These are phyloP conservation scores for Neurospora sublineolata DNA, from an alignment of 495 filamentous ascomycete species.

Conservation along the genomic window DNA sequence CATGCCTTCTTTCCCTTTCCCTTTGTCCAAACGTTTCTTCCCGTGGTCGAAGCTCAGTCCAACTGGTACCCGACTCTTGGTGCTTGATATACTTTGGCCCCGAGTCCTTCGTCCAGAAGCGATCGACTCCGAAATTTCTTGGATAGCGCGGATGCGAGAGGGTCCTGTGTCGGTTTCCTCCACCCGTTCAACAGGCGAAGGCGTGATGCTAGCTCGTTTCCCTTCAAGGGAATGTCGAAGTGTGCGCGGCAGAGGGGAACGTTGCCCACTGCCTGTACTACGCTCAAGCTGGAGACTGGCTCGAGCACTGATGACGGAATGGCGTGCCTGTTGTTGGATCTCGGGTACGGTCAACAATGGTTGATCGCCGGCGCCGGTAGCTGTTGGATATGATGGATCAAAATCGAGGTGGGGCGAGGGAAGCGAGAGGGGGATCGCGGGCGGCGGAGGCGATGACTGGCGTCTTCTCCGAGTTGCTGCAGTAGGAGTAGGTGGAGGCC, in stretches of 20 bases:
- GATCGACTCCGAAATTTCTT: conserved; percentile 17
- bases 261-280: conserved; percentile 37
- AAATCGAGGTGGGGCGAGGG: conserved; percentile 26
- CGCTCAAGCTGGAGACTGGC: conserved; percentile 56
- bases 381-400: conserved; percentile 19
- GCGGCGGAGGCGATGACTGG: conserved; percentile 37
- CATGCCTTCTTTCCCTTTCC: conserved; percentile 37
- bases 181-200: conserved; percentile 14
- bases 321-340: conserved; percentile 44
- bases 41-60: conserved; percentile 22
- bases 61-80: conserved; percentile 17
- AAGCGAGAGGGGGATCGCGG: conserved; percentile 34
- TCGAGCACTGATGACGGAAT: conserved; percentile 35
- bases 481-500: conserved; percentile 22
- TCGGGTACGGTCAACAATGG: conserved; percentile 62
- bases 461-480: conserved; percentile 18
- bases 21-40: conserved; percentile 26
- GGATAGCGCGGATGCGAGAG: conserved; percentile 14
- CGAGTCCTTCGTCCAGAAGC: conserved; percentile 14
- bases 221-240: conserved; percentile 38
- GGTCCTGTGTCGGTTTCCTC: conserved; percentile 20
- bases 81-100: conserved; percentile 18
- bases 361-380: conserved; percentile 45
- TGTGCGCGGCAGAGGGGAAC: conserved; percentile 55
- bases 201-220: conserved; percentile 28